These are phyloP conservation scores for Gypsophila paniculata DNA, from an alignment of 179 eudicot species.

Conservation along the genomic window DNA sequence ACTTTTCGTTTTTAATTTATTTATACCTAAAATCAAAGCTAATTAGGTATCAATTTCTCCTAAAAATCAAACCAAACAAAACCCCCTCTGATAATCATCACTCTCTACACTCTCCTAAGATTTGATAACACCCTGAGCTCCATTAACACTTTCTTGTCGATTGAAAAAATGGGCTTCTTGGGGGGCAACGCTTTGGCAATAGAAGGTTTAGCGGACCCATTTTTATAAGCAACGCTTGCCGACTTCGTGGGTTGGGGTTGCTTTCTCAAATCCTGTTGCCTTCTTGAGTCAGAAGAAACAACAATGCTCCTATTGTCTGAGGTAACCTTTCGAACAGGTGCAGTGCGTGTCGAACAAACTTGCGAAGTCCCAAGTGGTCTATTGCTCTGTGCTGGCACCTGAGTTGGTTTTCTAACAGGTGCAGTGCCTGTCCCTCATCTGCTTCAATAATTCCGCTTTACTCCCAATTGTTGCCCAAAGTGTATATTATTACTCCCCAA, in stretches of 20 bases:
- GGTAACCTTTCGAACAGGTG: slow-evolving; percentile 32
- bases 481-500: too few species aligned
- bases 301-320: slow-evolving; percentile 32
- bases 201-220: slow-evolving; percentile 52
- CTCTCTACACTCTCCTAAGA: slow-evolving; percentile 31
- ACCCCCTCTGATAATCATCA: too few species aligned
- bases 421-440: too few species aligned
- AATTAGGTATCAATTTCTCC: too few species aligned
- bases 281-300: slow-evolving; percentile 26
- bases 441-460: too few species aligned
- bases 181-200: slow-evolving; percentile 33
- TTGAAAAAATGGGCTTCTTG: slow-evolving; percentile 27
- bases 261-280: slow-evolving; percentile 37
- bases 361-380: slow-evolving; percentile 27
- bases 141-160: slow-evolving; percentile 33
- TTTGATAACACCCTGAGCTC: slow-evolving; percentile 30
- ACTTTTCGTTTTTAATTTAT: too few species aligned
- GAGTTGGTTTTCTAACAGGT: slow-evolving; percentile 33
- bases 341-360: slow-evolving; percentile 26
- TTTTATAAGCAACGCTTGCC: slow-evolving; percentile 35
- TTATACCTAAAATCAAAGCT: too few species aligned
- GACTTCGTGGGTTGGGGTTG: slow-evolving; percentile 36
- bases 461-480: too few species aligned
- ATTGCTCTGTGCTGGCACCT: slow-evolving; percentile 28
- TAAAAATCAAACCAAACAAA: too few species aligned